These are phyloP conservation scores for Tetradesmus lagerheimii DNA, from an alignment of 139 green algal species.

Conservation along the genomic window DNA sequence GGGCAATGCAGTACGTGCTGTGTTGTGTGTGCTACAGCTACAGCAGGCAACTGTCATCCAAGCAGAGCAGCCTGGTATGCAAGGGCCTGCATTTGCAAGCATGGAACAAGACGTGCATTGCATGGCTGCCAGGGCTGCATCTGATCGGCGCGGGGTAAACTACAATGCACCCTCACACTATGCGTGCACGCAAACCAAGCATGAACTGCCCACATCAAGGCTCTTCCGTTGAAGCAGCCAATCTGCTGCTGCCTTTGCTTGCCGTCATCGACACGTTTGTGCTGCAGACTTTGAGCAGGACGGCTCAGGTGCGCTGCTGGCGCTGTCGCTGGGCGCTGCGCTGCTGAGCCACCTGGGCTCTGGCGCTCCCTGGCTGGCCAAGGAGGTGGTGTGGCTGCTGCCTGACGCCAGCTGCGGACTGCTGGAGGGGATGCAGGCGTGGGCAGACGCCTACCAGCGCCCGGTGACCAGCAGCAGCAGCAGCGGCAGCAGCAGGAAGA, in stretches of 20 bases:
- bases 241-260: background rate
- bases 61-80: too few relatives aligned
- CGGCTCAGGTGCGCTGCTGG: constrained; percentile 36
- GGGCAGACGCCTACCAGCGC: constrained; percentile 63
- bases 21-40: too few relatives aligned
- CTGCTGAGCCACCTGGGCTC: constrained; percentile 60
- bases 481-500: background rate
- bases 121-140: too few relatives aligned
- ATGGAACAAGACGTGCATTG: background rate
- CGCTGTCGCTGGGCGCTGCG: constrained; percentile 42
- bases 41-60: too few relatives aligned
- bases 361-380: constrained; percentile 71
- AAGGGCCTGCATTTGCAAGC: too few relatives aligned
- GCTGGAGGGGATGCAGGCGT: constrained; percentile 57
- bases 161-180: too few relatives aligned
- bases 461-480: background rate
- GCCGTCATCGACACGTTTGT: background rate
- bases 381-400: constrained; percentile 81
- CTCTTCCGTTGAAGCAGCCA: background rate
- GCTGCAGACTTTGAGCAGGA: constrained; percentile 47
- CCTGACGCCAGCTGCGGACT: constrained; percentile 64
- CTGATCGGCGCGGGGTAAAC: too few relatives aligned
- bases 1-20: too few relatives aligned
- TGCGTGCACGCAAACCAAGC: too few relatives aligned
- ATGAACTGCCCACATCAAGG: too few relatives aligned